Evolutionary conservation across 148 eudicot species (phyloP), one percentile per base, ranked within the genome.

Genomic region (Pouteria glomerata): DNA sequence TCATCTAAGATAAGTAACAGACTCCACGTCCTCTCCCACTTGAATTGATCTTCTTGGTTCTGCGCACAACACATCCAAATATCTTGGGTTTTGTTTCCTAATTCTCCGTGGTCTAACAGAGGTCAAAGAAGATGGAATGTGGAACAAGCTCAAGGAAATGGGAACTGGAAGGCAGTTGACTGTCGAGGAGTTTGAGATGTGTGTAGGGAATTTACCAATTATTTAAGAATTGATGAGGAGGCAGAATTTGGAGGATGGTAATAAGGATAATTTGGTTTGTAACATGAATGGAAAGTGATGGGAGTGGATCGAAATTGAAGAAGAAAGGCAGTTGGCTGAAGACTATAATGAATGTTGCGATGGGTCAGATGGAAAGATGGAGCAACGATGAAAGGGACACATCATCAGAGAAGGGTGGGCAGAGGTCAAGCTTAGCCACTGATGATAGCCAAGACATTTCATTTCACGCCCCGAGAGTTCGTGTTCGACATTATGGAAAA

Each of bases 201-300:
- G 82, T 66, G 86, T 95, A 0, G 99, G 99, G 60, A 90, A 93
- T 72, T 95, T 97, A 0, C 99, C 99, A 0, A 91, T 95, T 56
- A 96, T 95, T 50, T 96, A 89, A 56, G 98, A 94, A 74, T 64
- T 94, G 34, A 89, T 94, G 98, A 89, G 98, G 68, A 77, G 98
- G 71, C 98, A 91, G 70, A 94, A 86, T 80, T 90, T 86, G 44
- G 97, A 94, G 83, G 88, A 86, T 47, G 86, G 84, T 41, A 72
- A 66, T 57, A 70, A 59, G 50, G 87, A 79, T n/a, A 75, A 66
- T 73, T 69, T 45, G 5, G 82, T 81, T 77, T 74, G 41, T 41
- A 81, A 83, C 68, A 74, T 41, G 45, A 77, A 81, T 56, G 86
- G 88, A n/a, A 35, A 78, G 77, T 73, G 72, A 76, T 72, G 89